These are phyloP conservation scores for Gryganskiella cystojenkinii DNA, from an alignment of 192 early-diverging fungal species.

Conservation along the genomic window DNA sequence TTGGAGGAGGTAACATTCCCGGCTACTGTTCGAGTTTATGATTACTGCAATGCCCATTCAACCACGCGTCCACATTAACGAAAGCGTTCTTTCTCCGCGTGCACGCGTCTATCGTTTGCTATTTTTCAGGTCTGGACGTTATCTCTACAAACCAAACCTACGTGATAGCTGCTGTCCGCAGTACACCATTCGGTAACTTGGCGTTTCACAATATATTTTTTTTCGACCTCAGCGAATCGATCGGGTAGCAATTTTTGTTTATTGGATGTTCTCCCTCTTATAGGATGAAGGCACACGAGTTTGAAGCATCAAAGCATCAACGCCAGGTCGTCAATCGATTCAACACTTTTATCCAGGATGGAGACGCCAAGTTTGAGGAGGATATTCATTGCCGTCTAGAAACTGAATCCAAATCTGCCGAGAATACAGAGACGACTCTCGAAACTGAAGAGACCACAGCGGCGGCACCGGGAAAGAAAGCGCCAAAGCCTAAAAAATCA, in stretches of 20 bases:
- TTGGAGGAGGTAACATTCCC: slow-evolving; percentile 69
- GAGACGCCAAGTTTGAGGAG: slow-evolving; percentile 39
- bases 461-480: slow-evolving; percentile 24
- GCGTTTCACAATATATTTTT: background rate
- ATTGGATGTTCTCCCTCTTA: background rate
- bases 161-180: slow-evolving; percentile 76
- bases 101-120: background rate
- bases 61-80: too few relatives aligned
- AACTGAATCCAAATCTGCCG: slow-evolving; percentile 27
- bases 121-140: slow-evolving; percentile 64
- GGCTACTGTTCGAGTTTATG: too few relatives aligned
- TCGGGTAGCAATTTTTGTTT: too few relatives aligned
- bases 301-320: slow-evolving; percentile 69
- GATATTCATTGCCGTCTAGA: slow-evolving; percentile 24
- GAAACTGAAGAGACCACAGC: background rate
- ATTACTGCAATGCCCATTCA: background rate
- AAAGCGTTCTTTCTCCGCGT: too few relatives aligned
- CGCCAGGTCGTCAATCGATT: slow-evolving; percentile 73
- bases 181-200: slow-evolving; percentile 72
- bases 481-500: slow-evolving; percentile 42
- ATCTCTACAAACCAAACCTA: slow-evolving; percentile 80
- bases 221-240: too few relatives aligned
- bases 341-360: slow-evolving; percentile 64
- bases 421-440: slow-evolving; percentile 13
- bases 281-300: slow-evolving; percentile 67